These are phyloP conservation scores for Penicillium sclerotiorum DNA, from an alignment of 2,329 filamentous ascomycete species.

Conservation along the genomic window DNA sequence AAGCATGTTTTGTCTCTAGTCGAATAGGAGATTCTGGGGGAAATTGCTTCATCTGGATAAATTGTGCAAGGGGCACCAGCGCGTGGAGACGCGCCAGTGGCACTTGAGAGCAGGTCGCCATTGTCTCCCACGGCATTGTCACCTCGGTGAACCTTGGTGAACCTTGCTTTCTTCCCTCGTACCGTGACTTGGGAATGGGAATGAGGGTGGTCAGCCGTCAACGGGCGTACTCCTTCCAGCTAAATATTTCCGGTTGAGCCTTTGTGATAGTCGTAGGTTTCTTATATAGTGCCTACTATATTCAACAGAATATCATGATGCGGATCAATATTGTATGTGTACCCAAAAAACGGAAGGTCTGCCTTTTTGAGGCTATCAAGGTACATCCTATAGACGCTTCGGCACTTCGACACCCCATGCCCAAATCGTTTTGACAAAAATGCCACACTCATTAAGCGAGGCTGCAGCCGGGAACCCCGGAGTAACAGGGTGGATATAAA, in stretches of 20 bases:
- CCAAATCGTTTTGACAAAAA: background rate
- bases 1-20: conserved; percentile 1
- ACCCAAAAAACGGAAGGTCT: no score
- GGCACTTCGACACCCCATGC: background rate
- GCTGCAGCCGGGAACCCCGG: conserved; percentile 12
- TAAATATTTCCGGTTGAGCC: no score
- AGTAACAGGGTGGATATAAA: conserved; percentile 2
- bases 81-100: conserved; percentile 15
- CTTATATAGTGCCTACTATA: no score
- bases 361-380: no score
- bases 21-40: conserved; percentile 6
- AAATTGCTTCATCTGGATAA: conserved; percentile 12
- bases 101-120: conserved; percentile 11
- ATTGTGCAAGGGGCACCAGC: conserved; percentile 1
- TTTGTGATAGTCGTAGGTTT: no score
- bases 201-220: no score
- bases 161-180: no score
- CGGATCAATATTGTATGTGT: no score
- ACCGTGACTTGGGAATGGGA: no score
- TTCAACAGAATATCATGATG: background rate
- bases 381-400: background rate
- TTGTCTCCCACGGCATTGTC: conserved; percentile 14
- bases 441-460: conserved; percentile 7
- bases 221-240: no score
- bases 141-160: conserved; percentile 11